phyloP scores from a whole-genome alignment of 2,329 filamentous ascomycete genomes.

The Neonectria magnoliae region DNA sequence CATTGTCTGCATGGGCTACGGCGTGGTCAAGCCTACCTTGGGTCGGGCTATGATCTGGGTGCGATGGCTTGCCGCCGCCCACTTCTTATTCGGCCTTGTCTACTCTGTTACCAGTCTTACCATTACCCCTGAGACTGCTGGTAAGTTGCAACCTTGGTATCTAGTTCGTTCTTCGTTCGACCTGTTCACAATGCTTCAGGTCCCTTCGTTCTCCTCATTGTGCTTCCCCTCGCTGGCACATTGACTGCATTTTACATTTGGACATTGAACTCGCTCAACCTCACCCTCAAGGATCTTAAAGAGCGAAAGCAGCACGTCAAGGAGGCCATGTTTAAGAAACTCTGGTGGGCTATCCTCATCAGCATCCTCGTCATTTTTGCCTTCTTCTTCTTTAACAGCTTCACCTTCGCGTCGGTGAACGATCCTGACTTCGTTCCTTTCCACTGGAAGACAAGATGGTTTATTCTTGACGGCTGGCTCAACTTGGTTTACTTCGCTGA shows the following conservation, averaged over 20 bases:
- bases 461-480: constrained; percentile 95
- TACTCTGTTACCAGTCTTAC: constrained; percentile 91
- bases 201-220: constrained; percentile 89
- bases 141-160: constrained; percentile 51
- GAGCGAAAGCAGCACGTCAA: constrained; percentile 95
- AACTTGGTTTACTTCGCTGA: constrained; percentile 97
- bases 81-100: constrained; percentile 94
- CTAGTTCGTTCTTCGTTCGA: background rate
- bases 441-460: constrained; percentile 98
- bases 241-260: constrained; percentile 98
- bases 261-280: constrained; percentile 95
- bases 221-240: constrained; percentile 89
- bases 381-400: constrained; percentile 99
- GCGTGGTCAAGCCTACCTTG: constrained; percentile 92
- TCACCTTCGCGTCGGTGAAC: constrained; percentile 86
- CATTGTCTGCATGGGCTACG: constrained; percentile 99
- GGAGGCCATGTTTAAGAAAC: constrained; percentile 94
- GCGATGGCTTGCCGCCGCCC: constrained; percentile 86
- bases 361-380: constrained; percentile 96
- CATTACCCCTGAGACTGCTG: constrained; percentile 86
- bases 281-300: constrained; percentile 94
- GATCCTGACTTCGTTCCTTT: constrained; percentile 92
- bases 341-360: constrained; percentile 96
- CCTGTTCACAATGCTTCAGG: constrained; percentile 58
- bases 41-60: constrained; percentile 96